Percentiles rank a stretch among this genome's conserved stretches.
Evolutionary conservation across 768 basidiomycete species (phyloP).

Genomic region (Suillus plorans): DNA sequence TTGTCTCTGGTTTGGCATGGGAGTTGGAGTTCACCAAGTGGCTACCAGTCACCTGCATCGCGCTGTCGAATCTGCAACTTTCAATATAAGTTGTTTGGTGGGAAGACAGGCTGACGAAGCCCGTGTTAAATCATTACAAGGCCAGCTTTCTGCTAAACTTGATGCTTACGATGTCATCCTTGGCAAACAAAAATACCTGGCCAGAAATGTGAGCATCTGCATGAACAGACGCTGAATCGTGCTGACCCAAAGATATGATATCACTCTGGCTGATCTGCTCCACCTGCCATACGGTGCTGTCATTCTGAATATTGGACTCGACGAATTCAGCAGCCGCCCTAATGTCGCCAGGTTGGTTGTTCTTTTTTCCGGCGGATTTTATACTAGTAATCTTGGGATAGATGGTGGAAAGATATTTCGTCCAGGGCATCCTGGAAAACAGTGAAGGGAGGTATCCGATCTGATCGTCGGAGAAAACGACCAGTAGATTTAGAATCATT

Average conservation of each 20-base stretch:
- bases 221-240: not conserved
- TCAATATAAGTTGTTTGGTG: conserved; percentile 17
- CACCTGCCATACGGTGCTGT: conserved; percentile 20
- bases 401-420: conserved; percentile 51
- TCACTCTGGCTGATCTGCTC: conserved; percentile 23
- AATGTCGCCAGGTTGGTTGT: conserved; percentile 19
- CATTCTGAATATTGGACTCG: conserved; percentile 11
- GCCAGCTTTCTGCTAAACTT: conserved; percentile 31
- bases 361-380: not conserved
- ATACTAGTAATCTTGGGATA: conserved; percentile 7
- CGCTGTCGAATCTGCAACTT: not conserved
- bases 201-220: conserved; percentile 28
- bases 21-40: conserved; percentile 52
- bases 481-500: not conserved
- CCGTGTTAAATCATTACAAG: conserved; percentile 23
- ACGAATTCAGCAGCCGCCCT: conserved; percentile 18
- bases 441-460: conserved; percentile 36
- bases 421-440: conserved; percentile 45
- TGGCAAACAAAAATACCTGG: conserved; percentile 34
- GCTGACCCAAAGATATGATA: conserved; percentile 5
- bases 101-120: conserved; percentile 33
- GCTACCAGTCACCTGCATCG: conserved; percentile 11
- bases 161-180: conserved; percentile 35
- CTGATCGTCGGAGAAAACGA: not conserved
- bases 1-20: conserved; percentile 36